phyloP scores from a whole-genome alignment of 1,284 basidiomycete genomes.

The Ceratobasidium theobromae region DNA sequence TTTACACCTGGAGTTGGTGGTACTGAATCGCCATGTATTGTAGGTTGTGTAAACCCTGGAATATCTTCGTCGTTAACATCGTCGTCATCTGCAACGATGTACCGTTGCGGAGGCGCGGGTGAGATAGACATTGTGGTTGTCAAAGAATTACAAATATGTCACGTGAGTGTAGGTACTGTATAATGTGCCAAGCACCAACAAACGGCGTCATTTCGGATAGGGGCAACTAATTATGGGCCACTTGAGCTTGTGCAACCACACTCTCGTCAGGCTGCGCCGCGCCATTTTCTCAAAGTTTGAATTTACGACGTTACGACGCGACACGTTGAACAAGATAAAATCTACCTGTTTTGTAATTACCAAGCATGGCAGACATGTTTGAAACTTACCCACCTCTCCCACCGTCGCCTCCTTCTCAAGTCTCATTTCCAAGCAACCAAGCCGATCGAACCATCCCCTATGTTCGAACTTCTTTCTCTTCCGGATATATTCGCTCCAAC shows the following conservation, averaged over 20 bases:
- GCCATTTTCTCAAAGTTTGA: background rate
- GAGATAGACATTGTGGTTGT: slow-evolving; percentile 23
- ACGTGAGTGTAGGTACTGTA: too few species aligned
- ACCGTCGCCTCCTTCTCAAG: slow-evolving; percentile 2
- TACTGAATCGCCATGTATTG: slow-evolving; percentile 41
- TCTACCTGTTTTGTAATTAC: background rate
- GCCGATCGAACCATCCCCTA: background rate
- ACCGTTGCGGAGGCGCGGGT: slow-evolving; percentile 31
- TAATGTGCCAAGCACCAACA: too few species aligned
- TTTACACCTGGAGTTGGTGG: slow-evolving; percentile 64
- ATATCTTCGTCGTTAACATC: slow-evolving; percentile 78
- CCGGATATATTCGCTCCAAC: slow-evolving; percentile 17
- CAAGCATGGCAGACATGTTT: background rate
- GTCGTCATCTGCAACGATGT: slow-evolving; percentile 57
- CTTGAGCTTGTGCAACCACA: background rate
- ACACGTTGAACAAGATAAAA: background rate
- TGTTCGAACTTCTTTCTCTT: slow-evolving; percentile 26
- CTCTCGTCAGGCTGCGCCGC: background rate
- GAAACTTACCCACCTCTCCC: slow-evolving; percentile 11
- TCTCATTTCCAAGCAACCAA: background rate
- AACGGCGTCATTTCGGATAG: slow-evolving; percentile 6
- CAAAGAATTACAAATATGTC: slow-evolving; percentile 17
- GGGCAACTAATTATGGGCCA: background rate
- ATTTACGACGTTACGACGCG: background rate
- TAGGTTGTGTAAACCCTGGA: slow-evolving; percentile 70